Evolutionary conservation across 352 stramenopile genomes (phyloP), one percentile per base, ranked within the genome.

Genomic region (Phytophthora pisi): DNA sequence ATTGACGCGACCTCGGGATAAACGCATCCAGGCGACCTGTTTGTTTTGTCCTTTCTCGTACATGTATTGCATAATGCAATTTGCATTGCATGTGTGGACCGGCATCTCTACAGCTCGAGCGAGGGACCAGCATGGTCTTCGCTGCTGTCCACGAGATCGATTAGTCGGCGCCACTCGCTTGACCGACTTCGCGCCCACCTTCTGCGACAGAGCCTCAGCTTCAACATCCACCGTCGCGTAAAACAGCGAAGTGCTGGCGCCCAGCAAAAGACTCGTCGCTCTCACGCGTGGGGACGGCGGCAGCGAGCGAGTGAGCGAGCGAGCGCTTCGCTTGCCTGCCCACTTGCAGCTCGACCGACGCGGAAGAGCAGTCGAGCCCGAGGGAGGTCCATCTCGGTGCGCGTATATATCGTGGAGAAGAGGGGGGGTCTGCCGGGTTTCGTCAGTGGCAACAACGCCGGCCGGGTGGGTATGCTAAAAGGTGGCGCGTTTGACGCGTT

Each of bases 171-270:
- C 36, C 36, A n/a, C 36, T 15, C 36, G 5, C 38, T 20, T n/a
- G 38, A 16, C 34, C 10, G 34, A 40, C 34, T 4, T 2, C n/a
- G 20, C n/a, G 40, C 40, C 11, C n/a, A 50, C n/a, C 18, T 26
- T 26, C 43, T 50, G 43, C 18, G 43, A 50, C 43, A 50, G 43
- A 18, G 5, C 43, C 5, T 50, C 43, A 16, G 43, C n/a, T 50
- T 50, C 43, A 50, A 50, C 43, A 50, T 50, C 43, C 43, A 50
- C 18, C 43, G 30, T 50, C 43, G 43, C 43, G 43, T 50, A 50
- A 50, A 23, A 40, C 18, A 9, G 18, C 43, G n/a, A 50, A 50
- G 43, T 24, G 43, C 11, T 20, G 38, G 38, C 38, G 38, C 38
- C 38, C 38, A 46, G 38, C 16, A 43, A 31, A 40, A 40, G 34